These are phyloP conservation scores for Sicyos baderoa DNA, from an alignment of 306 rosid species.

Conservation along the genomic window DNA sequence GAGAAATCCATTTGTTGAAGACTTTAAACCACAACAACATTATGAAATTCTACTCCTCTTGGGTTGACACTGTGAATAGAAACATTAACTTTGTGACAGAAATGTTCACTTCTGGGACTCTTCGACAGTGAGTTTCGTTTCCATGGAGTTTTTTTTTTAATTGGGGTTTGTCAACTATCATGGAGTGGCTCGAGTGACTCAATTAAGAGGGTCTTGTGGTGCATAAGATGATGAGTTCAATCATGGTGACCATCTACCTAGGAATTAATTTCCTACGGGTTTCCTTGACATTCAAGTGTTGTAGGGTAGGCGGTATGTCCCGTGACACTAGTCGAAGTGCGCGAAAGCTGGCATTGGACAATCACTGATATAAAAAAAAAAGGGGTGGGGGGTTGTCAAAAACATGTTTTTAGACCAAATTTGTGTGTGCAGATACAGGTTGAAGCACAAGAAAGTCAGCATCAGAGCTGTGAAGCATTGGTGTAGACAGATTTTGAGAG, in stretches of 20 bases:
- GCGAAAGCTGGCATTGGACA: too few species aligned
- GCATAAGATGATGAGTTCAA: too few species aligned
- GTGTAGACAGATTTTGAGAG: slow-evolving; percentile 91
- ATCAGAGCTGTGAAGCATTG: slow-evolving; percentile 94
- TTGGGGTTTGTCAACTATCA: slow-evolving; percentile 20
- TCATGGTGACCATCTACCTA: too few species aligned
- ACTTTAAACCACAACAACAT: slow-evolving; percentile 74
- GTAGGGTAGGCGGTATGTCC: too few species aligned
- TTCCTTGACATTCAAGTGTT: too few species aligned
- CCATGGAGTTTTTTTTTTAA: neutral
- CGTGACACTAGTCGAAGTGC: too few species aligned
- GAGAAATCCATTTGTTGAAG: slow-evolving; percentile 95
- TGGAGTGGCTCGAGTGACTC: too few species aligned
- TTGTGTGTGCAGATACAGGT: slow-evolving; percentile 58
- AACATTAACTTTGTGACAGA: slow-evolving; percentile 94
- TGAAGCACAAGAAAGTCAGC: slow-evolving; percentile 68
- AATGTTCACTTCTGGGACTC: slow-evolving; percentile 97
- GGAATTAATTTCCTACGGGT: too few species aligned
- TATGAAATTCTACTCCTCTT: slow-evolving; percentile 85
- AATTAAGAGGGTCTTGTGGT: too few species aligned
- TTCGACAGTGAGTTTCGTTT: slow-evolving; percentile 64
- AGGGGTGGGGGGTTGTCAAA: slow-evolving; percentile 15
- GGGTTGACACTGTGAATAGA: slow-evolving; percentile 78
- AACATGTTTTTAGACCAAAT: slow-evolving; percentile 11
- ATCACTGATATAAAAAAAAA: too few species aligned